Conservation (phyloP, 116 monocot genomes). For the Posidonia oceanica region DNA sequence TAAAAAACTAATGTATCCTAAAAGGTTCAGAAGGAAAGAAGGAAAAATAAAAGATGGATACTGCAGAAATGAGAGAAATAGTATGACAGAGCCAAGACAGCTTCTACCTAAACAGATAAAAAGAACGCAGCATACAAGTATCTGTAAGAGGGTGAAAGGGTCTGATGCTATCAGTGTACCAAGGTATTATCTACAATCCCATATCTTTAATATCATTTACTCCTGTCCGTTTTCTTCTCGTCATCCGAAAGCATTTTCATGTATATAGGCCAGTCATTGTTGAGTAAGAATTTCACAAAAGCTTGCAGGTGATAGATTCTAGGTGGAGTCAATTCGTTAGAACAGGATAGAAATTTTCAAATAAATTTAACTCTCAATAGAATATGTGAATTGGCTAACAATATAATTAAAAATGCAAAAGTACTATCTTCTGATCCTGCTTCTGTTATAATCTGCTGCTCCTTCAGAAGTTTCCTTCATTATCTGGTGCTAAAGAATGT, state of each 20-base stretch:
- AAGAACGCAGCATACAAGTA: neutral
- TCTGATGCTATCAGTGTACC: constrained; percentile 2
- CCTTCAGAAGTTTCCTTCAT: no score
- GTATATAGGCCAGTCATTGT: no score
- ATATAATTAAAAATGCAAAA: no score
- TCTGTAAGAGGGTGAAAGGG: neutral
- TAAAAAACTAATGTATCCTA: neutral
- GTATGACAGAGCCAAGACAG: neutral
- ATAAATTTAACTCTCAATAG: no score
- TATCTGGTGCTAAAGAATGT: no score
- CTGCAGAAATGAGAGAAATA: neutral
- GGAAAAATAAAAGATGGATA: neutral
- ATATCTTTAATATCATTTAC: neutral
- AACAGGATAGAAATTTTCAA: no score
- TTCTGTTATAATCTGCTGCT: no score
- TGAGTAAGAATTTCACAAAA: no score
- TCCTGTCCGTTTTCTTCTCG: neutral
- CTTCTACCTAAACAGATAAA: neutral
- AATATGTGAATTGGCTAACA: no score
- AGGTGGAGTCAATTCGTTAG: no score
- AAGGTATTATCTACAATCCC: neutral
- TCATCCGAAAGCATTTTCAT: neutral
- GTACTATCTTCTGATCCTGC: no score
- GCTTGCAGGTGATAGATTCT: no score
- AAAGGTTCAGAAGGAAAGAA: neutral